These are phyloP conservation scores for Aegilops speltoides DNA, from an alignment of 176 grass and related monocot genomes.

Conservation along the genomic window DNA sequence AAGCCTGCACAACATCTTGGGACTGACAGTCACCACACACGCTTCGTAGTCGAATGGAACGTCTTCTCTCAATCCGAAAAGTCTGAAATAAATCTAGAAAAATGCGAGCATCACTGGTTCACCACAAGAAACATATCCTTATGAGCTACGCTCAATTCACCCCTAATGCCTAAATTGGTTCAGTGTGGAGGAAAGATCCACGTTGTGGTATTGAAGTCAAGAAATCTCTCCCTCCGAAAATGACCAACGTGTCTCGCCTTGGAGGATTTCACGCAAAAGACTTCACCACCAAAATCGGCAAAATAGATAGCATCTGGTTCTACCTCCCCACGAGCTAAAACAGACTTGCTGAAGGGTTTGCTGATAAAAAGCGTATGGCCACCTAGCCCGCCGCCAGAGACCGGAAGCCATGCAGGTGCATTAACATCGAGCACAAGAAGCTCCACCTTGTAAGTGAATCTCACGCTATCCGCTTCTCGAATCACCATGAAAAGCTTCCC, in stretches of 20 bases:
- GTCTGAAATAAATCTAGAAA: too few relatives aligned
- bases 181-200: neutral
- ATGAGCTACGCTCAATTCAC: too few relatives aligned
- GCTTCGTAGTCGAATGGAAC: too few relatives aligned
- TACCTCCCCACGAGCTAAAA: neutral
- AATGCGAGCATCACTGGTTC: too few relatives aligned
- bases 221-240: neutral
- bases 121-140: too few relatives aligned
- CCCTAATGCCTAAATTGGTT: neutral
- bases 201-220: neutral
- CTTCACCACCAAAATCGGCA: neutral
- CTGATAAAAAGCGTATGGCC: neutral
- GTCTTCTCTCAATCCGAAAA: too few relatives aligned
- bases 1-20: too few relatives aligned
- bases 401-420: neutral
- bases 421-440: neutral
- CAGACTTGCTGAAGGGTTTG: neutral
- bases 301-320: neutral
- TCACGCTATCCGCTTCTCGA: neutral
- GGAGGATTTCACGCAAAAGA: neutral
- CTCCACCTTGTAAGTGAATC: neutral
- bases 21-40: too few relatives aligned
- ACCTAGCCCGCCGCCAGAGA: neutral
- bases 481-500: neutral
- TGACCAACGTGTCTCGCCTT: neutral